Base-by-base conservation (phyloP, 2,329 filamentous ascomycete species). In the Phialocephala sp. region DNA sequence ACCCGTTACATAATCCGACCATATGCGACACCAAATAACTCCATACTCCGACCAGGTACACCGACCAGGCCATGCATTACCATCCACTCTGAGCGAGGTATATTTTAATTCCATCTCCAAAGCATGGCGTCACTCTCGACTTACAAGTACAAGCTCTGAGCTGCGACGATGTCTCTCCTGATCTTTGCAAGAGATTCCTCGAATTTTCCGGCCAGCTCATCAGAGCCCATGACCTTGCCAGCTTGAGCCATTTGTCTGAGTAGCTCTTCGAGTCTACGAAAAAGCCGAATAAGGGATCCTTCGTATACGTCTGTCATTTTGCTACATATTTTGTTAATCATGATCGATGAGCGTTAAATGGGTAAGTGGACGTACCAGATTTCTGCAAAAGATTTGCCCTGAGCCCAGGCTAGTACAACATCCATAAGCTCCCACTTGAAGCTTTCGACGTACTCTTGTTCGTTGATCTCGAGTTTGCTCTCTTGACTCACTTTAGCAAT, bases 271-370 rank as follows among this genome's bases (percentile, higher is more conserved):
- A 99, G 84, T 22, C 95, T 91, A 62, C 95, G 91, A 87, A 99
- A 99, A 45, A 97, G 88, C 58, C 95, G 93, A 73, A 99, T 98
- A 67, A 99, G 83, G 65, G 93, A 97, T 66, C 95, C 95, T 81
- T 99, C 95, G 79, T 97, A 99, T 35, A 94, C 92, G 74, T 97
- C 94, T 35, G 95, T 98, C 94, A 99, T 97, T 92, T 97, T 97
- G 81, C 94, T 97, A 69, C 8, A 57, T 57, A 14, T 9, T 54
- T 32, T 56, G 41, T 69, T 60, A 50, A 58, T 52, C 50, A 18
- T 32, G 12, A 74, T 70, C 77, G 59, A 39, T 60, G 59, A 70
- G 45, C 24, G 24, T 35, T 2, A 57, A n/a, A 6, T 15, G 43
- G 32, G 20, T 41, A 64, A 37, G 36, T 32, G 45, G 64, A 87